Base-by-base conservation (phyloP, 75 land plant species). In the Larix kaempferi region DNA sequence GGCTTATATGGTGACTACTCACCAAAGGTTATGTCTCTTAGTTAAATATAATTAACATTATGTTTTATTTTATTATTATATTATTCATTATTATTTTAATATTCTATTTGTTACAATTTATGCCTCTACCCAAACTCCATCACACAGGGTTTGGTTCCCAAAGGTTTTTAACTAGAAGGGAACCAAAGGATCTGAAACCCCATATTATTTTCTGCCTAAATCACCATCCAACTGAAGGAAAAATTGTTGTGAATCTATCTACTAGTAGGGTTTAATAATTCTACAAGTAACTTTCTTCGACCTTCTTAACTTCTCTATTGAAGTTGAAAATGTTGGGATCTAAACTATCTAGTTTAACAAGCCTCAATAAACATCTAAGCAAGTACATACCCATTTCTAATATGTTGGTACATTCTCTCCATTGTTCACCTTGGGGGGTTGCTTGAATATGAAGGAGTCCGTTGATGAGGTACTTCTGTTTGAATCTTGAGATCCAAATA, bases 121-220 rank as follows among this genome's bases (percentile, higher is more conserved):
- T 17, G 74, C 89, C 85, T 71, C 49, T 84, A 74, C 91, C 93
- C 74, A 95, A 67, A 75, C 87, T 92, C 81, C 82, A 77, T 95
- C 88, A 78, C 93, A 95, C n/a, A 92, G 98, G 13, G 88, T 77
- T 59, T 91, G 91, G 27, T 57, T n/a, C 52, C 93, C 79, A 77
- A 77, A 86, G 87, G 87, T 67, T 44, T 86, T 88, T 80, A 95
- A 23, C 57, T 91, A 59, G 72, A 95, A 91, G 54, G 93, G 84
- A 59, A 89, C 60, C 75, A 95, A 21, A 4, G 87, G 75, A 27
- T 90, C 95, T 87, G 91, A 85, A 14, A 82, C 85, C 49, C 88
- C 72, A 80, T 91, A 95, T 64, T 93, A 88, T 2, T 64, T 17
- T 76, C 76, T 73, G 14, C 76, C 76, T 0, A 27, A 55, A n/a